A percentile compares a stretch with the other conserved stretches of the same genome.
phyloP scores from a whole-genome alignment of 2,329 filamentous ascomycete genomes.

The Periconia sp. region DNA sequence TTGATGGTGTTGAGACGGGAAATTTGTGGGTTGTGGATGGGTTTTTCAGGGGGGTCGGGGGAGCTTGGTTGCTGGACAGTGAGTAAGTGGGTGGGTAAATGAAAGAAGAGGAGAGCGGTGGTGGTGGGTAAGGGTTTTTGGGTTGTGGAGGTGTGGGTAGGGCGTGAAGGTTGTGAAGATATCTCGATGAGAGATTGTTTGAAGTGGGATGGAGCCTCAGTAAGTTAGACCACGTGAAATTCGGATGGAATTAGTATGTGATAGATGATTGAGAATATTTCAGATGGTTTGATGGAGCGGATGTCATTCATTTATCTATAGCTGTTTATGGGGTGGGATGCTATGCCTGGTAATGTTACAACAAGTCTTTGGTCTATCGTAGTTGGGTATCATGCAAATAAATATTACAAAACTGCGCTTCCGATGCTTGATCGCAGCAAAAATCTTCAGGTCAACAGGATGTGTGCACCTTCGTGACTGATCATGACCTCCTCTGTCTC shows the following conservation, averaged over 20 bases:
- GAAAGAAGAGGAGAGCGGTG: no score
- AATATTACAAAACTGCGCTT: slow-evolving; percentile 3
- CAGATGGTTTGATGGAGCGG: background rate
- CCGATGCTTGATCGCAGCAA: background rate
- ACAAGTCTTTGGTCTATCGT: background rate
- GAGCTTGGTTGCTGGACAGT: background rate
- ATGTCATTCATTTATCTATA: background rate
- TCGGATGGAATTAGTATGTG: no score
- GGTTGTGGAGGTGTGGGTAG: no score
- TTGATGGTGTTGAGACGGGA: background rate
- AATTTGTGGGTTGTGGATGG: background rate
- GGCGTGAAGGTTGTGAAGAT: no score
- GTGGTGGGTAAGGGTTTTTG: no score
- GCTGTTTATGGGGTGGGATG: background rate
- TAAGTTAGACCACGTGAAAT: no score
- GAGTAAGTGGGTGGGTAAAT: background rate
- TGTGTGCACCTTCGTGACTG: slow-evolving; percentile 68
- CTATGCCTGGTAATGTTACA: background rate
- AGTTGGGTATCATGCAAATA: slow-evolving; percentile 21
- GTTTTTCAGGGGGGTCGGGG: background rate
- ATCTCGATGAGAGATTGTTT: no score
- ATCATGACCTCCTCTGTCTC: slow-evolving; percentile 56
- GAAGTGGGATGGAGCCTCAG: no score
- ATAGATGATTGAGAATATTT: no score
- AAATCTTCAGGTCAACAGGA: slow-evolving; percentile 55